Evolutionary conservation across 2,329 filamentous ascomycete species (phyloP), one percentile per base, ranked within the genome.

Genomic region (Orbilia javanica): DNA sequence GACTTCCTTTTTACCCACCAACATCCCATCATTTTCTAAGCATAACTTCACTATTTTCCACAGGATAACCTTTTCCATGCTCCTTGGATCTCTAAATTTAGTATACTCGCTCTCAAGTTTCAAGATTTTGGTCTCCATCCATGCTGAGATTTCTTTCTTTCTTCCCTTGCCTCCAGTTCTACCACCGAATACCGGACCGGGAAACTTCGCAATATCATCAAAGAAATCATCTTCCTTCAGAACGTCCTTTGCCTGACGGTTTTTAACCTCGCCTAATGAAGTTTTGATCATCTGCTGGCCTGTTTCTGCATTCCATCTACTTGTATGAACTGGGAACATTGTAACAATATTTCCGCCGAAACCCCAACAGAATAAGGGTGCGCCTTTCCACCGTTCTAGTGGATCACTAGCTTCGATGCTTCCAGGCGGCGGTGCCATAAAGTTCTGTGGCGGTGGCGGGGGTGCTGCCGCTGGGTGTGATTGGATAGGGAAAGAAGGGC

Each of bases 131-230:
- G 88, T 86, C 3, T 87, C 88, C 52, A 99, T 86, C 96, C 96
- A 99, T 1, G 89, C 84, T 50, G 94, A 81, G 0, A 93, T 89
- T 68, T 99, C 95, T 86, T 98, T 99, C 87, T 99, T 99, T 87
- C 97, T 98, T 0, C 91, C 90, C 83, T 97, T 98, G 46, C 90
- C 88, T 84, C 92, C 94, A 18, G 71, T 63, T 52, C 65, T 80
- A 7, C 75, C 73, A 34, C 80, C 81, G 4, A 72, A 81, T 29
- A 99, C 86, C 2, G 96, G 96, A 0, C 96, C 96, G 0, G 96
- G 96, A 82, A 98, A 98, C 81, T 91, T 93, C 18, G 89, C 88
- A 34, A 79, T 57, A 15, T 79, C 74, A 11, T 81, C 81, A 60
- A 96, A 85, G 1, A 90, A 88, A 36, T 96, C 93, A 25, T 89